Conservation (phyloP, 2,329 filamentous ascomycete genomes). For the Beauveria medogensis region DNA sequence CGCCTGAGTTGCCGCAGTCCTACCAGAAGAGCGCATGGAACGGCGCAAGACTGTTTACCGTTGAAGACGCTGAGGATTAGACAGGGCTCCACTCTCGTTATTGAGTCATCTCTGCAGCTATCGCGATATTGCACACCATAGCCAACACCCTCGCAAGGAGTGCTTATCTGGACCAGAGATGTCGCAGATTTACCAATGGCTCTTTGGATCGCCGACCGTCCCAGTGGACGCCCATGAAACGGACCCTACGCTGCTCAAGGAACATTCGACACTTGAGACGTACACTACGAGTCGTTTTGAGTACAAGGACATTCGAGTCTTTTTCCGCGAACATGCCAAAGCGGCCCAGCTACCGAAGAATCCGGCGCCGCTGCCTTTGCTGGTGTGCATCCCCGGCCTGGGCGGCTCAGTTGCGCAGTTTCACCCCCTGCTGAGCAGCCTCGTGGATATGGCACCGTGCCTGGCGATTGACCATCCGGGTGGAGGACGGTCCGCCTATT, state of each 20-base stretch:
- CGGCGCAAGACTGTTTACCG: neutral
- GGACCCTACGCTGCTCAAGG: constrained; percentile 73
- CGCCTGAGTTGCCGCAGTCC: neutral
- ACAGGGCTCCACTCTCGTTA: neutral
- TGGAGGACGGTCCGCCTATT: constrained; percentile 73
- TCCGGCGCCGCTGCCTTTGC: constrained; percentile 67
- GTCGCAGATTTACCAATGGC: constrained; percentile 6
- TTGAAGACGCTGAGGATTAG: neutral
- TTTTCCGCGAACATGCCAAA: constrained; percentile 75
- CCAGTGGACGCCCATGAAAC: constrained; percentile 33
- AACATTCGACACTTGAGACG: constrained; percentile 61
- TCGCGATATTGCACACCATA: constrained; percentile 2
- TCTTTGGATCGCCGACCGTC: constrained; percentile 16
- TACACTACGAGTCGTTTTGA: constrained; percentile 64
- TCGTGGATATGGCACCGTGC: constrained; percentile 77
- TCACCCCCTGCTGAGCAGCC: constrained; percentile 67
- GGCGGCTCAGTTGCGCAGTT: constrained; percentile 92
- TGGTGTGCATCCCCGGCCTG: constrained; percentile 88
- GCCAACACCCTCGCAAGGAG: neutral
- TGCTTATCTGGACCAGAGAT: neutral
- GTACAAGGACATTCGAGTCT: constrained; percentile 73
- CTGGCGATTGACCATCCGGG: constrained; percentile 81
- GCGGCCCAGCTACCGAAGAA: constrained; percentile 68
- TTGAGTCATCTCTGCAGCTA: constrained; percentile 8
- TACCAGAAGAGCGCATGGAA: constrained; percentile 1